A percentile compares a stretch with the other conserved stretches of the same genome.
These are phyloP conservation scores for Aspergillus ustus DNA, from an alignment of 2,329 filamentous ascomycete species.

Conservation along the genomic window DNA sequence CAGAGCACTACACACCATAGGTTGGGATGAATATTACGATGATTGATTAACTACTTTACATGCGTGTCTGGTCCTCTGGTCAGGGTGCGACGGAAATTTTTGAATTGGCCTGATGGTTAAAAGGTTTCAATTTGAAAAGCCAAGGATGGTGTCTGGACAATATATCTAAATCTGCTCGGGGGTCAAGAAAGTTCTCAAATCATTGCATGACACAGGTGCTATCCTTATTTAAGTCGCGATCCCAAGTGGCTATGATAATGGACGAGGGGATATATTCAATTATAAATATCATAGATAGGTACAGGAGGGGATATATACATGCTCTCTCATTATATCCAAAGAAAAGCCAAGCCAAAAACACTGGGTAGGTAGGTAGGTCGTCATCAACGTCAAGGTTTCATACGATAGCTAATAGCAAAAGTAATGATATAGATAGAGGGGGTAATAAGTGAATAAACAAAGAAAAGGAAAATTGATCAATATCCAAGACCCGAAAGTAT, in stretches of 20 bases:
- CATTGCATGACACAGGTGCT: too few relatives aligned
- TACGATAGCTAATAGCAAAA: neutral
- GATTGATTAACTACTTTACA: neutral
- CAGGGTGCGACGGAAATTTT: too few relatives aligned
- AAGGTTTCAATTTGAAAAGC: too few relatives aligned
- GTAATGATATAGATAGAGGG: neutral
- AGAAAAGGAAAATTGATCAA: constrained; percentile 3
- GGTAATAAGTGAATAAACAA: neutral
- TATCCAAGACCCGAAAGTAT: constrained; percentile 28
- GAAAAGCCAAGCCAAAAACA: neutral
- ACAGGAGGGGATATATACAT: constrained; percentile 15
- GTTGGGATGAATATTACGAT: constrained; percentile 16
- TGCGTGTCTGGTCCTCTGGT: neutral
- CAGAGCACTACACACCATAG: neutral
- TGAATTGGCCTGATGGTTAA: too few relatives aligned
- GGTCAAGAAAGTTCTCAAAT: too few relatives aligned
- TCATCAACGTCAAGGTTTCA: constrained; percentile 1
- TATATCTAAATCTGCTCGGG: too few relatives aligned
- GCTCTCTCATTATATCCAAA: neutral
- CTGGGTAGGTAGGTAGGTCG: neutral
- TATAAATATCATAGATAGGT: constrained; percentile 7
- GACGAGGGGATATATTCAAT: constrained; percentile 8
- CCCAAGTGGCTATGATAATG: neutral
- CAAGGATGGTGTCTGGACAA: too few relatives aligned
- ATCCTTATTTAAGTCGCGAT: too few relatives aligned